Conservation (phyloP, 495 filamentous ascomycete species). For the Xylaria cubensis region DNA sequence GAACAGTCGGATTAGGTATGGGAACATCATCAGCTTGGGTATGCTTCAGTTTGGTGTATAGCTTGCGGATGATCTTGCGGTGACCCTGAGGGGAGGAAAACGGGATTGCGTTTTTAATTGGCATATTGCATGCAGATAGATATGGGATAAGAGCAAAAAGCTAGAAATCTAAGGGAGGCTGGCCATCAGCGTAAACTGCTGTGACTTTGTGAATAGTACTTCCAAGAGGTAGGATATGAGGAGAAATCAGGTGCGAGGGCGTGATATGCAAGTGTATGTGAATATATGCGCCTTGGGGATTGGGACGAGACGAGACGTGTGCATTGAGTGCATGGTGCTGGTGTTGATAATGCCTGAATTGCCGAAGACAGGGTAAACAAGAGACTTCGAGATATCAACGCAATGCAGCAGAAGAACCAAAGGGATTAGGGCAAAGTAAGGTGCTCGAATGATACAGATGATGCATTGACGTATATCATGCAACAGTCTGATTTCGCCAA, state of each 20-base stretch:
- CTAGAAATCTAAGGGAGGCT: not conserved
- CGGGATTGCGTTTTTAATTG: constrained; percentile 6
- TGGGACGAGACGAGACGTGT: not conserved
- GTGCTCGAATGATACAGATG: not conserved
- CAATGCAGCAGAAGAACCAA: not conserved
- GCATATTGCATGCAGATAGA: constrained; percentile 7
- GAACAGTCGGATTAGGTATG: constrained; percentile 14
- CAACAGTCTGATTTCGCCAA: not conserved
- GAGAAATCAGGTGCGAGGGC: not conserved
- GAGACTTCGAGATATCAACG: not conserved
- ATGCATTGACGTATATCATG: not conserved
- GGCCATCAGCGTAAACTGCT: constrained; percentile 16
- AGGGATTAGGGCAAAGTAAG: not conserved
- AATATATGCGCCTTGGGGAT: not conserved
- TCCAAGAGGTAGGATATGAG: not conserved
- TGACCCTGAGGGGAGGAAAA: constrained; percentile 22
- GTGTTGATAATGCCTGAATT: not conserved
- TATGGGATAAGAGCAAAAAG: not conserved
- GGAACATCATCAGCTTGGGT: constrained; percentile 23
- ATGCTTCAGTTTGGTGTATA: constrained; percentile 24
- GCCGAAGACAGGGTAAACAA: not conserved
- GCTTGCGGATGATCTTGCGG: constrained; percentile 19
- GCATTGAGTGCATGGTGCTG: constrained; percentile 12
- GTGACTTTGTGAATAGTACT: not conserved
- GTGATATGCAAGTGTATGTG: not conserved